Base-by-base conservation (phyloP, 768 basidiomycete genomes). In the Suillus bovinus region DNA sequence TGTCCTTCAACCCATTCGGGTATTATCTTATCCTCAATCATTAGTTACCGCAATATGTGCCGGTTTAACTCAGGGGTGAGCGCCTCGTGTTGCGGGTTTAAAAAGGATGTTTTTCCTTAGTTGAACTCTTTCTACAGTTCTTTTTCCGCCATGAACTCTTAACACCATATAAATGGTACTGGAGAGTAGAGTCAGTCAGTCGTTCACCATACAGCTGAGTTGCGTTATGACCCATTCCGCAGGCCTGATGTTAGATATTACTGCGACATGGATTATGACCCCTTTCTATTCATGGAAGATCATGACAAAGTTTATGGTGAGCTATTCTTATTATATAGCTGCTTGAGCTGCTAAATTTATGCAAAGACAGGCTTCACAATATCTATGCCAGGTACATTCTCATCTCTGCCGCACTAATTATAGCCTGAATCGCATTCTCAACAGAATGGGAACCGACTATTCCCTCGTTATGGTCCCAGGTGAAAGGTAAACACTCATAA, bases 1-100 rank as follows among this genome's bases (percentile, higher is more conserved):
- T 57, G 11, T 10, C 16, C n/a, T 17, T 49, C 27, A 31, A 22
- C 33, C 5, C 29, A 11, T 27, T n/a, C 49, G 29, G 20, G 16
- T 13, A 16, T 10, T 16, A 33, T 61, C 33, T 63, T 7, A 14
- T 14, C 55, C 44, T 42, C 11, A 17, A 33, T 52, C 13, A 27
- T 38, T 39, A 82, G 78, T n/a, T 89, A 91, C 66, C 81, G 87
- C n/a, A 88, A 89, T 60, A 90, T 91, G 89, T 90, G 89, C 70
- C 80, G 89, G 41, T 91, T 84, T 74, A 88, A 89, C 72, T 89
- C 86, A 1, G 88, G 86, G 2, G 86, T 86, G 65, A 63, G 82
- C 71, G 31, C 11, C 34, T 39, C 16, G 16, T 9, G 16, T 36
- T 4, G 34, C 16, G 17, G 17, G 44, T n/a, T 47, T 47, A 13